These are phyloP conservation scores for Lentinula aciculospora DNA, from an alignment of 768 basidiomycete species.

Conservation along the genomic window DNA sequence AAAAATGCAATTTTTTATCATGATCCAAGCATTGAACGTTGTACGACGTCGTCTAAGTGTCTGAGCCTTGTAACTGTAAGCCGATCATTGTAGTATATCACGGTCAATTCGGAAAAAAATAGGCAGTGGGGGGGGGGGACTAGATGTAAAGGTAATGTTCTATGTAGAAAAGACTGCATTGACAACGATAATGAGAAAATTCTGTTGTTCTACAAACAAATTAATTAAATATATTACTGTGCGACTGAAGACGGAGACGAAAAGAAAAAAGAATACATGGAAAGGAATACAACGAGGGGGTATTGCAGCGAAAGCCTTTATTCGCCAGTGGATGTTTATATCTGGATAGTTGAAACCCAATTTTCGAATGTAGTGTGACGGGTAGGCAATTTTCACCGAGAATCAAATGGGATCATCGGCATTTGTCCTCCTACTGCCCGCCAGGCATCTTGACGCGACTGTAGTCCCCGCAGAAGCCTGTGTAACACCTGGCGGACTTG, in stretches of 20 bases:
- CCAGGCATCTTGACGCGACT: constrained; percentile 8
- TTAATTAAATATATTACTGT: neutral
- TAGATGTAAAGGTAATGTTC: neutral
- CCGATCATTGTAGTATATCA: too few species aligned
- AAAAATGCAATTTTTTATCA: too few species aligned
- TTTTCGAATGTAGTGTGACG: neutral
- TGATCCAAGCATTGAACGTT: too few species aligned
- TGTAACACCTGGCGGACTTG: constrained; percentile 7
- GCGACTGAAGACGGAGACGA: neutral
- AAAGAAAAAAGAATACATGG: too few species aligned
- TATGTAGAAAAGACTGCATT: neutral
- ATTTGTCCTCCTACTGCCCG: constrained; percentile 7
- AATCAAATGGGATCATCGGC: constrained; percentile 7
- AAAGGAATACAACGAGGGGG: neutral
- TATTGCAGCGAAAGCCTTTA: neutral
- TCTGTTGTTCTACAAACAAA: neutral
- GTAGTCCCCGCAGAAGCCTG: constrained; percentile 5
- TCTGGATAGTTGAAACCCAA: too few species aligned
- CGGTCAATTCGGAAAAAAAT: neutral
- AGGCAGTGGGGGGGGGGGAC: neutral
- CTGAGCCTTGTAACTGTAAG: too few species aligned
- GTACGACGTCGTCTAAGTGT: too few species aligned
- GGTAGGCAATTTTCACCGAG: neutral
- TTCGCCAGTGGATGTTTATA: too few species aligned
- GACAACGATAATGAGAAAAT: neutral